Percentiles rank a stretch among this genome's conserved stretches.
Evolutionary conservation across 169 alveolate species (phyloP).

Genomic region (Plasmodium vivax): DNA sequence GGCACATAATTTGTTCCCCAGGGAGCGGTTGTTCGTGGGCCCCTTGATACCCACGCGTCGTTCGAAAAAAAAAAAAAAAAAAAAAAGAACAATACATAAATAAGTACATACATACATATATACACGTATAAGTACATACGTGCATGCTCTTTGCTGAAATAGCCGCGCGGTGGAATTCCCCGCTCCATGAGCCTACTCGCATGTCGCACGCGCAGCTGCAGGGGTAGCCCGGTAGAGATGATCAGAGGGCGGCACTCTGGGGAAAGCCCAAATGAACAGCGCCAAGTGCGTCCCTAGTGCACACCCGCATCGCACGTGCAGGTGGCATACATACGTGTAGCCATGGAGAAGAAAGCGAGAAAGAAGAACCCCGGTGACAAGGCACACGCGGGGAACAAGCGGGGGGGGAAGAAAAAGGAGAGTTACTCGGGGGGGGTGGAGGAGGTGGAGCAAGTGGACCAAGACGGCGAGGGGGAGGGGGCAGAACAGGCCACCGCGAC

Average conservation of each 20-base stretch:
- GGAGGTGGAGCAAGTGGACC: neutral
- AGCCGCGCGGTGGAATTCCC: neutral
- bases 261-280: neutral
- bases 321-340: neutral
- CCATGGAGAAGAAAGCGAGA: neutral
- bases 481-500: neutral
- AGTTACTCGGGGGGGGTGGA: neutral
- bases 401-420: neutral
- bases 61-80: neutral
- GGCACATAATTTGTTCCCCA: neutral
- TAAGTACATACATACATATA: neutral
- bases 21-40: neutral
- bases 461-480: neutral
- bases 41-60: neutral
- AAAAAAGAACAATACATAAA: neutral
- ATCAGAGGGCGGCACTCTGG: neutral
- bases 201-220: neutral
- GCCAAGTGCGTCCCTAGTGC: neutral
- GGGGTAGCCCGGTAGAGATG: neutral
- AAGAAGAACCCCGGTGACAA: neutral
- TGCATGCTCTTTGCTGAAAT: neutral
- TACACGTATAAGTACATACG: conserved; percentile 3
- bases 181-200: neutral
- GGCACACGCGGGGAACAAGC: neutral
- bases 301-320: neutral